Conservation (phyloP, 495 filamentous ascomycete species). For the Hypoxylon cercidicola region DNA sequence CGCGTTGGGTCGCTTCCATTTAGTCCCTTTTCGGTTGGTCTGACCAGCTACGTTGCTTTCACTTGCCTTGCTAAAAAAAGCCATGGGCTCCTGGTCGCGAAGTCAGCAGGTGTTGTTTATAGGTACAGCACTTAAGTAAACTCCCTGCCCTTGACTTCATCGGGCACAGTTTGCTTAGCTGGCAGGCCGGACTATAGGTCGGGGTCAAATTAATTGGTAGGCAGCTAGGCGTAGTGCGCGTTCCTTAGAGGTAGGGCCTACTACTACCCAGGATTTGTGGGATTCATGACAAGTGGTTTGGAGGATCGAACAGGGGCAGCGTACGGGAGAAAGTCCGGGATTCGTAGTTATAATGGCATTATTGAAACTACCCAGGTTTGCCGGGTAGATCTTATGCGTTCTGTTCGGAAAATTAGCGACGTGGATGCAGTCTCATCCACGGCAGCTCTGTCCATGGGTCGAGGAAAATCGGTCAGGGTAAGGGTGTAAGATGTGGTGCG, state of each 20-base stretch:
- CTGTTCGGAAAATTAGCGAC: slow-evolving; percentile 12
- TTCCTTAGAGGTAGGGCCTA: slow-evolving; percentile 1
- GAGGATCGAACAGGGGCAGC: slow-evolving; percentile 8
- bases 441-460: slow-evolving; percentile 12
- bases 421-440: slow-evolving; percentile 8
- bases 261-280: neutral
- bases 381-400: neutral
- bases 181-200: slow-evolving; percentile 1
- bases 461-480: slow-evolving; percentile 9
- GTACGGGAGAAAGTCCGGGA: slow-evolving; percentile 14
- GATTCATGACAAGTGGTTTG: slow-evolving; percentile 3
- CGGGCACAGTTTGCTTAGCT: slow-evolving; percentile 4
- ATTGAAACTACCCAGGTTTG: neutral
- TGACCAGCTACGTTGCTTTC: neutral
- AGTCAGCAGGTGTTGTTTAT: slow-evolving; percentile 4
- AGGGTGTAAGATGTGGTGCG: slow-evolving; percentile 26
- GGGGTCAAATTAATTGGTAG: slow-evolving; percentile 3
- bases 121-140: slow-evolving; percentile 19
- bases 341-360: neutral
- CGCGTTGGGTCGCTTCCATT: slow-evolving; percentile 23
- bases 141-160: slow-evolving; percentile 8
- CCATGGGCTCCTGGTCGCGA: neutral
- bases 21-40: slow-evolving; percentile 16
- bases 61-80: neutral
- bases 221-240: neutral